phyloP scores from a whole-genome alignment of 2,329 filamentous ascomycete genomes.

The Pestalotiopsis fici region DNA sequence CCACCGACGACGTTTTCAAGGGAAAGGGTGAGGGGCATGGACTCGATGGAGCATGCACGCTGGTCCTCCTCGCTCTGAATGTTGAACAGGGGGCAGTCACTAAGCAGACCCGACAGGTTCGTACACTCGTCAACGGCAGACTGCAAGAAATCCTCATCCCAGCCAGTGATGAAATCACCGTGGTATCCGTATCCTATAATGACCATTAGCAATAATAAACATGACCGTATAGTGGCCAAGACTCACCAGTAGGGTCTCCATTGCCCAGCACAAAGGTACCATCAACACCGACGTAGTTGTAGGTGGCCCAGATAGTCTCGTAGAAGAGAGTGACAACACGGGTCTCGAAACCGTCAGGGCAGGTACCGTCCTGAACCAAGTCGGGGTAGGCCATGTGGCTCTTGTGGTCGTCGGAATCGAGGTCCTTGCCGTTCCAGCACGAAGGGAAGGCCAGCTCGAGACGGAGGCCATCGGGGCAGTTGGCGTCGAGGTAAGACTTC shows the following conservation, averaged over 20 bases:
- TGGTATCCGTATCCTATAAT: conserved; percentile 78
- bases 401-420: conserved; percentile 56
- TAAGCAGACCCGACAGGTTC: conserved; percentile 65
- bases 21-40: conserved; percentile 51
- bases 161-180: conserved; percentile 80
- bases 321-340: conserved; percentile 78
- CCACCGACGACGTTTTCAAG: conserved; percentile 55
- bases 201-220: too few species aligned
- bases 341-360: conserved; percentile 67
- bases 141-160: conserved; percentile 71
- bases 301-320: conserved; percentile 82
- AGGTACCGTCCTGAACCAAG: conserved; percentile 74
- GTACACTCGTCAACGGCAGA: conserved; percentile 76
- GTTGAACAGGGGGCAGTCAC: conserved; percentile 74
- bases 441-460: conserved; percentile 87
- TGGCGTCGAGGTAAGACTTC: conserved; percentile 76
- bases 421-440: conserved; percentile 79
- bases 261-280: conserved; percentile 78
- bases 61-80: conserved; percentile 61
- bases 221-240: too few species aligned
- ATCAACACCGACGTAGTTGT: conserved; percentile 58
- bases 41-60: conserved; percentile 61
- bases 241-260: conserved; percentile 75
- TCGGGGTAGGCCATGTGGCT: conserved; percentile 77
- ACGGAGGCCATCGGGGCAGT: conserved; percentile 81